phyloP scores from a whole-genome alignment of 225 moss, liverwort and hornwort species.

The Bryum argenteum region DNA sequence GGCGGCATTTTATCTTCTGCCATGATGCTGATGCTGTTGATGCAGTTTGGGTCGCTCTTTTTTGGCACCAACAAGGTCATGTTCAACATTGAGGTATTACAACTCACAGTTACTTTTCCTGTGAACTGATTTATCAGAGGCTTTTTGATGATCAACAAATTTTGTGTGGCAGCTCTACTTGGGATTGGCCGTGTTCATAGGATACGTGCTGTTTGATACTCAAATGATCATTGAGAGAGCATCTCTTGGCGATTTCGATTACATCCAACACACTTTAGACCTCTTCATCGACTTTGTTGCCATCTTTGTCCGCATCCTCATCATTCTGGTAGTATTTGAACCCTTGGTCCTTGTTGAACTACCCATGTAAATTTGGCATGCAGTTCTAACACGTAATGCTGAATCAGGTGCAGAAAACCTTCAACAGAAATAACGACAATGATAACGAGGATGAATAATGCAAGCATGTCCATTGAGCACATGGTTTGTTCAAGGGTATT shows the following conservation, averaged over 20 bases:
- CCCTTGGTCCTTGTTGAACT: too few relatives aligned
- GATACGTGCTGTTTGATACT: conserved; percentile 34
- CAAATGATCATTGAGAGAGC: conserved; percentile 38
- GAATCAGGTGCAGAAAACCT: conserved; percentile 21
- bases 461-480: neutral
- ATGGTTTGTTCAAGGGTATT: neutral
- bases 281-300: conserved; percentile 29
- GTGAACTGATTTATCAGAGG: neutral
- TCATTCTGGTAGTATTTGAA: conserved; percentile 26
- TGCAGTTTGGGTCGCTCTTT: conserved; percentile 16
- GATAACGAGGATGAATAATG: conserved; percentile 27
- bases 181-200: conserved; percentile 24
- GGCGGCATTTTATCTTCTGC: conserved; percentile 28
- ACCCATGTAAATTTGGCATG: neutral
- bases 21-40: conserved; percentile 18
- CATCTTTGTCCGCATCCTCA: conserved; percentile 28
- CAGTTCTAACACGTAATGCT: neutral
- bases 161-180: conserved; percentile 25
- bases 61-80: neutral
- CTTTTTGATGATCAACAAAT: too few relatives aligned
- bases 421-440: conserved; percentile 29
- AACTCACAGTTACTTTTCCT: neutral
- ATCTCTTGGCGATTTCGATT: conserved; percentile 31
- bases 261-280: conserved; percentile 34
- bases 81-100: conserved; percentile 7